Conservation (phyloP, 176 grass and related monocot species). For the Stipa capillata region DNA sequence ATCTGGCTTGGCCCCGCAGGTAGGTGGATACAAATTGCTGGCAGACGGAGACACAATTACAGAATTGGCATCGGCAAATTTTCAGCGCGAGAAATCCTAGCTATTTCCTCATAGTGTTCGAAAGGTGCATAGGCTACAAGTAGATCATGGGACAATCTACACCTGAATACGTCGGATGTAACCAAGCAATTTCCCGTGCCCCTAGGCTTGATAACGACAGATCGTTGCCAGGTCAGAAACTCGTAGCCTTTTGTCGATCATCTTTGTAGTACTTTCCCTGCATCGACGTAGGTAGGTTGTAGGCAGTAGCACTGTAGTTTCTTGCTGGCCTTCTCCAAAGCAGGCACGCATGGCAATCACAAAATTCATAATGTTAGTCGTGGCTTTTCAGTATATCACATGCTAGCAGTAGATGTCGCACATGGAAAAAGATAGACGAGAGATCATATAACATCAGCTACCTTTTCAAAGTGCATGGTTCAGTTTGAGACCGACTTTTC, state of each 20-base stretch:
- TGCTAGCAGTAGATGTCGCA: background rate
- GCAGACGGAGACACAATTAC: too few relatives aligned
- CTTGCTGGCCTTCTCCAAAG: background rate
- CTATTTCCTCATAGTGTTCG: background rate
- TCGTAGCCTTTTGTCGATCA: slow-evolving; percentile 35
- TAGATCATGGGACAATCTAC: background rate
- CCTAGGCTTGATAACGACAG: slow-evolving; percentile 23
- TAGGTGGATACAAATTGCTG: background rate
- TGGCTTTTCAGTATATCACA: background rate
- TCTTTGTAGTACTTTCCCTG: background rate
- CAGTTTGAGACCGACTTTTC: background rate
- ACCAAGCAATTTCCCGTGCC: background rate
- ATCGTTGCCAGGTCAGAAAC: background rate
- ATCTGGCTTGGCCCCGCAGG: background rate
- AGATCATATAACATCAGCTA: background rate
- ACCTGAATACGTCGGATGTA: background rate
- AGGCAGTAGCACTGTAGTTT: background rate
- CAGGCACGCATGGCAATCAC: background rate
- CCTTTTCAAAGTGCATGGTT: background rate
- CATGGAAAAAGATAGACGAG: background rate
- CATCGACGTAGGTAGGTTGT: background rate
- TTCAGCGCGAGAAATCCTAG: background rate
- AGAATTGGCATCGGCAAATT: background rate
- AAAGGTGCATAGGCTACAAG: background rate
- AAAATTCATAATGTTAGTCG: background rate